Evolutionary conservation across 768 basidiomycete genomes (phyloP).

Genomic region (Myochromella boudieri): DNA sequence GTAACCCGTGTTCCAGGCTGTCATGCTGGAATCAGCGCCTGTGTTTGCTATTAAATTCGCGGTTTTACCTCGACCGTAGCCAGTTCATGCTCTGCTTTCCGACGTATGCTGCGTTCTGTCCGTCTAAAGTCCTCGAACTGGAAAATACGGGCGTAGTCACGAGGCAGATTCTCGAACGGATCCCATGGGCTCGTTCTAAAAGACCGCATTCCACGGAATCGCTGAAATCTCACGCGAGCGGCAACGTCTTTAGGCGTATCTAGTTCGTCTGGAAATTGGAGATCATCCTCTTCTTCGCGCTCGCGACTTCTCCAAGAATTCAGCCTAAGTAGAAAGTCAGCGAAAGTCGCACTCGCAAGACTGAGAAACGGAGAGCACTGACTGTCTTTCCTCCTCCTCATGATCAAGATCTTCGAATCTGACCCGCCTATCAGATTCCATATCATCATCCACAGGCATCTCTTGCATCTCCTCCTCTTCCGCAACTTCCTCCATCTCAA

Average conservation of each 20-base stretch:
- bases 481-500: constrained; percentile 37
- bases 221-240: constrained; percentile 82
- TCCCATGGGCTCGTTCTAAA: constrained; percentile 98
- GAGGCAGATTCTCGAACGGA: constrained; percentile 91
- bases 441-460: constrained; percentile 52
- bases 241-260: constrained; percentile 88
- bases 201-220: constrained; percentile 87
- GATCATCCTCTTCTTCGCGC: constrained; percentile 77
- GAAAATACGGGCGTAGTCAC: constrained; percentile 94
- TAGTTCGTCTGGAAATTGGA: constrained; percentile 93
- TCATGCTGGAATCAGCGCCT: neutral
- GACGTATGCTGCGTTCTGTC: constrained; percentile 71
- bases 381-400: constrained; percentile 90
- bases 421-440: constrained; percentile 56
- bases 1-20: constrained; percentile 85
- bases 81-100: constrained; percentile 63
- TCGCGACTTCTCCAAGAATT: constrained; percentile 67
- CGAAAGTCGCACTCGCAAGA: constrained; percentile 9
- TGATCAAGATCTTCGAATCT: constrained; percentile 75
- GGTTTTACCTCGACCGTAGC: constrained; percentile 61
- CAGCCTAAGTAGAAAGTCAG: constrained; percentile 43
- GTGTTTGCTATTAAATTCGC: neutral
- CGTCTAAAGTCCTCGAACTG: constrained; percentile 94
- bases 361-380: constrained; percentile 26
- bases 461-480: constrained; percentile 67